phyloP scores from a whole-genome alignment of 2,329 filamentous ascomycete genomes.

The Aurifilum marmelostoma region DNA sequence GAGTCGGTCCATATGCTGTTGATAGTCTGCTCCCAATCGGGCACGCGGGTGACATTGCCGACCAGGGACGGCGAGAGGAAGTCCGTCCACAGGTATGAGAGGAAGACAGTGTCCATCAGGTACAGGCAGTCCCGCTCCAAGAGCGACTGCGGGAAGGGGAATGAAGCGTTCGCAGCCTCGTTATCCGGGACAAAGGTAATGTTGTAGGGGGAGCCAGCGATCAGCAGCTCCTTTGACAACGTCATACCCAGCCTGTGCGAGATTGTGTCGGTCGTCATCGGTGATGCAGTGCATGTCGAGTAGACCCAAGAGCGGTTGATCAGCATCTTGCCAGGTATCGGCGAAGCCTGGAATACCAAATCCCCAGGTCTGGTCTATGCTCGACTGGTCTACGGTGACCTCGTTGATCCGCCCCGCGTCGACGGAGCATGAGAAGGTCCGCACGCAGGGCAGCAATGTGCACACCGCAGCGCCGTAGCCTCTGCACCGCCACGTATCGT shows the following conservation, averaged over 20 bases:
- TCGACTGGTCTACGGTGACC: neutral
- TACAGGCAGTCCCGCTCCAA: neutral
- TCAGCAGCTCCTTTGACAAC: fast-evolving
- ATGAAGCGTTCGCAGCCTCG: neutral
- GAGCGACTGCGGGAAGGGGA: conserved; percentile 6
- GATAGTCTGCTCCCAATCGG: too few species aligned
- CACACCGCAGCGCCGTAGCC: conserved; percentile 19
- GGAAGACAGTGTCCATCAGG: neutral
- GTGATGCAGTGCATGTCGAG: conserved; percentile 4
- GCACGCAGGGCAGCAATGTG: conserved; percentile 12
- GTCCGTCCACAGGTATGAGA: neutral
- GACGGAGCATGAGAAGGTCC: conserved; percentile 11
- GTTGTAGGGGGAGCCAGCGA: conserved; percentile 21
- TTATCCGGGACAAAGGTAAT: neutral
- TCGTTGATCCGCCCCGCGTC: conserved; percentile 12
- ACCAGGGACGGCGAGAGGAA: neutral
- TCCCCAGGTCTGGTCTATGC: neutral
- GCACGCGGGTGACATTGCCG: neutral
- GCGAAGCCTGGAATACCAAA: too few species aligned
- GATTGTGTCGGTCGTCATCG: neutral
- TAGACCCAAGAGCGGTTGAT: neutral
- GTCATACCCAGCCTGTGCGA: conserved; percentile 4
- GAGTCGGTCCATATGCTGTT: neutral
- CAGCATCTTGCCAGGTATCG: too few species aligned
- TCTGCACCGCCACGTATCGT: conserved; percentile 15